Conservation (phyloP, 177 flowering plant genomes). For the Tripterygium wilfordii region DNA sequence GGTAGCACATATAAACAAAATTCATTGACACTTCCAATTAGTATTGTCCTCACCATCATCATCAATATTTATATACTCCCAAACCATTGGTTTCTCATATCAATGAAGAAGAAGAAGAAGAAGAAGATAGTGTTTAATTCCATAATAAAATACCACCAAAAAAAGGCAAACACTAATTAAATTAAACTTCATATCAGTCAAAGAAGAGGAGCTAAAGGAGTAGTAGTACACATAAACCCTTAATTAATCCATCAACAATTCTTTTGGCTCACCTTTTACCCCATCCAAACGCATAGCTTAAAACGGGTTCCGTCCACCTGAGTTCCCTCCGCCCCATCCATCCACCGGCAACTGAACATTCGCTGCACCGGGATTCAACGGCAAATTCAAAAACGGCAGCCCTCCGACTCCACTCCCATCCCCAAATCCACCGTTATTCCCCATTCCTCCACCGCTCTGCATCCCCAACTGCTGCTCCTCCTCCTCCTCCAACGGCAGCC, state of each 20-base stretch:
- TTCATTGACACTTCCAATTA: no score
- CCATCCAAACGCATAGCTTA: slow-evolving; percentile 3
- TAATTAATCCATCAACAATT: slow-evolving; percentile 16
- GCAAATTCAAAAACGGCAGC: slow-evolving; percentile 72
- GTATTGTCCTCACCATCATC: no score
- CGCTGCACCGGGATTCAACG: slow-evolving; percentile 49
- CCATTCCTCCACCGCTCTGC: slow-evolving; percentile 14
- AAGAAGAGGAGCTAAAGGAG: slow-evolving; percentile 4
- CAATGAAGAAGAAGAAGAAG: slow-evolving; percentile 1
- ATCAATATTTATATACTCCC: slow-evolving; percentile 15
- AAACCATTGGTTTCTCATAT: slow-evolving; percentile 18
- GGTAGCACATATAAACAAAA: no score
- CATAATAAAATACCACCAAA: slow-evolving; percentile 5
- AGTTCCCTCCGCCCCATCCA: slow-evolving; percentile 44
- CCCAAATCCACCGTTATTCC: slow-evolving; percentile 32
- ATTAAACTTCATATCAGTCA: slow-evolving; percentile 8
- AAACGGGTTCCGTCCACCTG: slow-evolving; percentile 34
- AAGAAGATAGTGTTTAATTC: not conserved
- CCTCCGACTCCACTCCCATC: slow-evolving; percentile 24
- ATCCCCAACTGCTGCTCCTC: slow-evolving; percentile 23
- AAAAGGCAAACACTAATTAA: not conserved
- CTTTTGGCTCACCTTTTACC: slow-evolving; percentile 28
- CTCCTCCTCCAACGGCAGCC: no score
- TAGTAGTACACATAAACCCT: not conserved
- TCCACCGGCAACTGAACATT: slow-evolving; percentile 66